Conservation (phyloP, 2,329 filamentous ascomycete species). For the Leptographium wingfieldii region DNA sequence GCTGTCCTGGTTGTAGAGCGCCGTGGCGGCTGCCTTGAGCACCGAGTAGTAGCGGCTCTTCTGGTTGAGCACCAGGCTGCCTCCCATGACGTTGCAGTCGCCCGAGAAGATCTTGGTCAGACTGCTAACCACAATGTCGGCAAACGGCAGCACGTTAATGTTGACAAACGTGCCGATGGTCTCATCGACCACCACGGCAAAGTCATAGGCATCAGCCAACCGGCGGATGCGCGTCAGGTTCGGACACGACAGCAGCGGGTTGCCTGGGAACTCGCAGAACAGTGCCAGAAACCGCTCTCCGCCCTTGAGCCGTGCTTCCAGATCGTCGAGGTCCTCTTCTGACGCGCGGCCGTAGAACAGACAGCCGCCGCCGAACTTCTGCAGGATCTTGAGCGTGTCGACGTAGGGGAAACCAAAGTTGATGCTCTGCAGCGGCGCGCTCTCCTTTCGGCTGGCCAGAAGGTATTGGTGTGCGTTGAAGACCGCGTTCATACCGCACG, state of each 20-base stretch:
- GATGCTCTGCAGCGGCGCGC: conserved; percentile 55
- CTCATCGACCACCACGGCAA: conserved; percentile 86
- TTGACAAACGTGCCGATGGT: conserved; percentile 96
- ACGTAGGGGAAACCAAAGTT: conserved; percentile 97
- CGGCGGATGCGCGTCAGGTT: conserved; percentile 69
- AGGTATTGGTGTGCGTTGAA: conserved; percentile 75
- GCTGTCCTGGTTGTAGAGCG: conserved; percentile 64
- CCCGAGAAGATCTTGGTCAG: conserved; percentile 96
- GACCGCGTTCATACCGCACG: conserved; percentile 89
- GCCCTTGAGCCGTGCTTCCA: conserved; percentile 55
- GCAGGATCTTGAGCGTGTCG: conserved; percentile 84
- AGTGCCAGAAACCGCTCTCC: conserved; percentile 72
- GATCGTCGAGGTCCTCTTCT: conserved; percentile 65
- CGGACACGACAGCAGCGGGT: conserved; percentile 76
- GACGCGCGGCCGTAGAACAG: conserved; percentile 78
- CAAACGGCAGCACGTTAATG: conserved; percentile 78
- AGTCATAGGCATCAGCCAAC: conserved; percentile 73
- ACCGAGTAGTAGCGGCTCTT: conserved; percentile 55
- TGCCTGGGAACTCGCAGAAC: conserved; percentile 92
- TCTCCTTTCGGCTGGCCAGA: conserved; percentile 41
- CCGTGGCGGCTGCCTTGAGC: conserved; percentile 53
- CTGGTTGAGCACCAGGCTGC: conserved; percentile 53
- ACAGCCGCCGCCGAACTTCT: conserved; percentile 88
- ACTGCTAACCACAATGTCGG: conserved; percentile 87
- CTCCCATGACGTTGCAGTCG: conserved; percentile 97